Percentiles rank a stretch among this genome's conserved stretches.
These are phyloP conservation scores for Rhododendron williamsianum DNA, from an alignment of 148 eudicot genomes.

Conservation along the genomic window DNA sequence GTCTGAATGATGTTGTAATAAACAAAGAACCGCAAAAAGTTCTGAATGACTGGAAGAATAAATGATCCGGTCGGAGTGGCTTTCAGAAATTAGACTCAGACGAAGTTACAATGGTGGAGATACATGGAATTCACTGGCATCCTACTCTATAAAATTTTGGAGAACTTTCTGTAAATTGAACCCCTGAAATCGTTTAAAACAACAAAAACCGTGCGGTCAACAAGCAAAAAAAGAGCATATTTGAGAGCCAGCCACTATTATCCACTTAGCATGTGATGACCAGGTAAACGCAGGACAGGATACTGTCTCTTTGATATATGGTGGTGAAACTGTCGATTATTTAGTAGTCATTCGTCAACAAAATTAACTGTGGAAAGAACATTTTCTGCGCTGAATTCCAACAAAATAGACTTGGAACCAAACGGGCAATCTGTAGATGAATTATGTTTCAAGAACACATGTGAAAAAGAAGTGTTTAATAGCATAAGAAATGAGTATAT, in stretches of 20 bases:
- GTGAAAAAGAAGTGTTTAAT: neutral
- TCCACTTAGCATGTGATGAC: neutral
- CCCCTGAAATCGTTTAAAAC: neutral
- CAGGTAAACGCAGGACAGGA: neutral
- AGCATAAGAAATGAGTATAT: neutral
- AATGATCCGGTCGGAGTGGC: neutral
- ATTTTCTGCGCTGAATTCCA: neutral
- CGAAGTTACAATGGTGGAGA: neutral
- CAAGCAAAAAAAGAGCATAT: neutral
- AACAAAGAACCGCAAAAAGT: neutral
- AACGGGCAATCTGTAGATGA: neutral
- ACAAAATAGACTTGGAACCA: neutral
- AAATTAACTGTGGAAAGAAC: neutral
- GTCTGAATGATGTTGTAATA: neutral
- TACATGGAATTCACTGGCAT: neutral
- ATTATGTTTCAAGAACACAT: neutral
- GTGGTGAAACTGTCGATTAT: neutral
- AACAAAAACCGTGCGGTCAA: neutral
- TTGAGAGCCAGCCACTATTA: neutral
- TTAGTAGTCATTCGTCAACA: neutral
- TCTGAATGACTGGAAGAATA: neutral
- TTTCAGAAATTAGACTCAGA: neutral
- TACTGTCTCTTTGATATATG: neutral
- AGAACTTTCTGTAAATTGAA: neutral
- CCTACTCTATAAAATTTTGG: neutral